Conservation (phyloP, 108 stramenopile genomes). For the Poteriospumella lacustris region DNA sequence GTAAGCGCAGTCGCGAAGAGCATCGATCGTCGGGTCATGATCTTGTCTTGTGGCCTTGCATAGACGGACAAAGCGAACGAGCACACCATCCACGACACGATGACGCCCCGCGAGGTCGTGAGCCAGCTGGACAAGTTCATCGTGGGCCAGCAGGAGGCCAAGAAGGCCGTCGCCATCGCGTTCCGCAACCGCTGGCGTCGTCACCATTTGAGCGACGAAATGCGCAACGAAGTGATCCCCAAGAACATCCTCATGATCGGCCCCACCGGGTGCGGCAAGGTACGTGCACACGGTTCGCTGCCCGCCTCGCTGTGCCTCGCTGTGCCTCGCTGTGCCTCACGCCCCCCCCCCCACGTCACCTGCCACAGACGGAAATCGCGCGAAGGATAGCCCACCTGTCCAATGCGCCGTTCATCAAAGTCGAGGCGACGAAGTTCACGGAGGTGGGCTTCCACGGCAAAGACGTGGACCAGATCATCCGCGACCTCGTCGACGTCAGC, state of each 20-base stretch:
- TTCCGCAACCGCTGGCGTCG: slow-evolving; percentile 97
- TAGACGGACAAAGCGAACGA: too few relatives aligned
- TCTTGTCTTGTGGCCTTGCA: too few relatives aligned
- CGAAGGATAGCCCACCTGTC: slow-evolving; percentile 88
- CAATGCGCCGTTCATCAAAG: slow-evolving; percentile 96
- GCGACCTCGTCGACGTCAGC: slow-evolving; percentile 91
- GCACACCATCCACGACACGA: too few relatives aligned
- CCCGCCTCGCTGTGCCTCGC: background rate
- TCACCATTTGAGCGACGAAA: slow-evolving; percentile 73
- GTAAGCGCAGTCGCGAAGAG: too few relatives aligned
- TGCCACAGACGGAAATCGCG: slow-evolving; percentile 80
- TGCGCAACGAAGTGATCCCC: slow-evolving; percentile 87
- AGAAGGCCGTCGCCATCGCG: slow-evolving; percentile 95
- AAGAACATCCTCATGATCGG: slow-evolving; percentile 99
- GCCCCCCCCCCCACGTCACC: background rate
- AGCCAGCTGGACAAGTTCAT: slow-evolving; percentile 78
- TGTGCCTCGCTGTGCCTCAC: background rate
- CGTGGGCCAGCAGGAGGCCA: slow-evolving; percentile 89
- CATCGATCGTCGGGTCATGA: too few relatives aligned
- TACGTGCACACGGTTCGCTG: background rate
- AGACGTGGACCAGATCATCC: slow-evolving; percentile 96
- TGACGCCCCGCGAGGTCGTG: slow-evolving; percentile 67
- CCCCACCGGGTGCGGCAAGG: slow-evolving; percentile 93
- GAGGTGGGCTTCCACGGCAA: slow-evolving; percentile 99
- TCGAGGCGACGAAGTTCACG: slow-evolving; percentile 99